A percentile compares a stretch with the other conserved stretches of the same genome.
Conservation (phyloP, 2,329 filamentous ascomycete genomes). For the Beauveria caledonica region DNA sequence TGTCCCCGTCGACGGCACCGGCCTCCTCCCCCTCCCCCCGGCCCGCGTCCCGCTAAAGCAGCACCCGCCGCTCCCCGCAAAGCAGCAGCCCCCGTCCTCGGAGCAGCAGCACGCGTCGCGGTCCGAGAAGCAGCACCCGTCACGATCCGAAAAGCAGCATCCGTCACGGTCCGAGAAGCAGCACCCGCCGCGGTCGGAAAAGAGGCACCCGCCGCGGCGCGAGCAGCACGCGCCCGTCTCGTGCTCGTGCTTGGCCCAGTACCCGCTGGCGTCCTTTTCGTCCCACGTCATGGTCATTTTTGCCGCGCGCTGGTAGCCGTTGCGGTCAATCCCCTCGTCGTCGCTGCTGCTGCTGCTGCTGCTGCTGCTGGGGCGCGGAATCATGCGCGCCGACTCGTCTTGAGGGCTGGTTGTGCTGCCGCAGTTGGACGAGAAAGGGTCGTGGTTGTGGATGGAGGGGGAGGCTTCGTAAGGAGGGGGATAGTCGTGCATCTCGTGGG, state of each 20-base stretch:
- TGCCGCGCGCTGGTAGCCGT: conserved; percentile 5
- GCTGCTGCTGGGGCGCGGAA: not conserved
- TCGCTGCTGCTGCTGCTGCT: not conserved
- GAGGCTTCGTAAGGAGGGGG: not conserved
- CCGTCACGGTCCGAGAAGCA: conserved; percentile 6
- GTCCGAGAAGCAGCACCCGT: not conserved
- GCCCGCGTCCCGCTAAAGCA: not conserved
- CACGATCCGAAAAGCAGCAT: not conserved
- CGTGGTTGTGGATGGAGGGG: not conserved
- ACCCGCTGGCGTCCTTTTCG: conserved; percentile 9
- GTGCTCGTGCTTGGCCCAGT: conserved; percentile 9
- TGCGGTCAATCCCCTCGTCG: not conserved
- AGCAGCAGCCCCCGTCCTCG: not conserved
- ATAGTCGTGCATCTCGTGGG: not conserved
- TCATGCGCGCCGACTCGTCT: not conserved
- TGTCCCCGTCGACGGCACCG: not conserved
- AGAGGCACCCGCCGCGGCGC: conserved; percentile 9
- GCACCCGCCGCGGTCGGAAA: conserved; percentile 6
- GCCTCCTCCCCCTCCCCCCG: not conserved
- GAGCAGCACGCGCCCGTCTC: conserved; percentile 3
- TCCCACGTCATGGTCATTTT: conserved; percentile 13
- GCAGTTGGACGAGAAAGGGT: not conserved
- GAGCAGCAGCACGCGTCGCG: not conserved
- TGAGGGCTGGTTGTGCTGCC: not conserved
- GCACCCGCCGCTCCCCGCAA: not conserved